Conservation (phyloP, 371 early-diverging fungal species). For the Mucor racemosus region DNA sequence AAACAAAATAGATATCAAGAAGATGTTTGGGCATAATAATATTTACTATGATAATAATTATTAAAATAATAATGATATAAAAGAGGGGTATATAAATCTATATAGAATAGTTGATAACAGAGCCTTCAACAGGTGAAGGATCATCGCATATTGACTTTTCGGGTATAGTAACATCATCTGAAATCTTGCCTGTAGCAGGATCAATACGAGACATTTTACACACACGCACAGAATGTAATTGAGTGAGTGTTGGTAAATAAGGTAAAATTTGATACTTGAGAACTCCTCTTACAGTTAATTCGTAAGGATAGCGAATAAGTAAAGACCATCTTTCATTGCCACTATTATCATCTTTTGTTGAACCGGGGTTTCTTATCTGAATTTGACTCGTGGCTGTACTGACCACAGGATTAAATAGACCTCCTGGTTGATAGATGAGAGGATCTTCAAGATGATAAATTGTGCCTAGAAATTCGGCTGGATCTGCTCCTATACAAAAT, state of each 20-base stretch:
- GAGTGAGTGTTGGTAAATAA: conserved; percentile 20
- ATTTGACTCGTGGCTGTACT: conserved; percentile 33
- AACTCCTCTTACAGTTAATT: conserved; percentile 69
- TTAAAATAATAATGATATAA: neutral
- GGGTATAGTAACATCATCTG: conserved; percentile 29
- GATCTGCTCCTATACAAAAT: conserved; percentile 23
- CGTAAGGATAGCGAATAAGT: conserved; percentile 64
- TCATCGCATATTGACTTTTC: conserved; percentile 45
- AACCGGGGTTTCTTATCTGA: conserved; percentile 31
- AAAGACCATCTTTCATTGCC: conserved; percentile 42
- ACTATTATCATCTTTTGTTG: conserved; percentile 29
- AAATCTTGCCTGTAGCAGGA: conserved; percentile 48
- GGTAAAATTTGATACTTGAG: conserved; percentile 61
- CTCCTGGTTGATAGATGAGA: conserved; percentile 26
- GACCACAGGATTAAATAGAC: conserved; percentile 18
- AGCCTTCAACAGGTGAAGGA: conserved; percentile 23
- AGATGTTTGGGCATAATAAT: conserved; percentile 88
- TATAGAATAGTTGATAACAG: neutral
- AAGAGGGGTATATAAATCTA: neutral
- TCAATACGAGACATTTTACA: conserved; percentile 51
- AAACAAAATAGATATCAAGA: conserved; percentile 87
- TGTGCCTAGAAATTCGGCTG: conserved; percentile 36
- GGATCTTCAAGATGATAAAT: conserved; percentile 35
- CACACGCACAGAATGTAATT: conserved; percentile 43
- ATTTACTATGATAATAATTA: neutral